Evolutionary conservation across 169 alveolate species (phyloP), one percentile per base, ranked within the genome.

Genomic region (Eimeria necatrix): DNA sequence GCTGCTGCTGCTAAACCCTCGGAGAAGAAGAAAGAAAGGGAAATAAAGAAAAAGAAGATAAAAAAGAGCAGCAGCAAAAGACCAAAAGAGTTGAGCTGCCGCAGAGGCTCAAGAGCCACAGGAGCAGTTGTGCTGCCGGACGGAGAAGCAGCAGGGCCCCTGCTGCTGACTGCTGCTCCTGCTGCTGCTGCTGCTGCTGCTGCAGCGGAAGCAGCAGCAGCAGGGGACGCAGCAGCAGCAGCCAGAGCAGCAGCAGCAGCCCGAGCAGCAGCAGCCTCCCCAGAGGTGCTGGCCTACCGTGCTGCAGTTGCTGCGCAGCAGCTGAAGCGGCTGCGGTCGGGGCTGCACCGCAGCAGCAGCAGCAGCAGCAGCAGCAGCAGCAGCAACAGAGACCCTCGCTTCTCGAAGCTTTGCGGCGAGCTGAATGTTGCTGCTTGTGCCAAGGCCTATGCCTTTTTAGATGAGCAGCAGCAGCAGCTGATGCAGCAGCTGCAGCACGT

Each of bases 331-430:
- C 52, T 71, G 18, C 5, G 83, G 83, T 10, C 32, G 52, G 83
- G 83, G 12, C 52, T 24, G 48, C 48, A 71, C 52, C 52, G 52
- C 52, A n/a, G 83, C 52, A 32, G 53, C 52, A 32, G 83, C 83
- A 32, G 32, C 16, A n/a, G n/a, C n/a, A n/a, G n/a, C n/a, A n/a
- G n/a, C n/a, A n/a, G n/a, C n/a, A n/a, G n/a, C n/a, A 2, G 9
- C 10, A 59, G 48, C 14, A 71, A 68, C 20, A 22, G 95, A 16
- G 95, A 93, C 46, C 95, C 95, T 8, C 92, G 95, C 0, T 93
- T 93, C 78, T 41, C 74, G 56, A 41, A 20, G 6, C 74, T 74
- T 2, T 93, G 83, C n/a, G 95, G 95, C 16, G 56, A 93, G 24
- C 70, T 93, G 48, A 80, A 93, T n/a, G 91, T 53, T 26, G 64